Evolutionary conservation across 2,329 filamentous ascomycete species (phyloP).

Genomic region (Aureobasidium sp.): DNA sequence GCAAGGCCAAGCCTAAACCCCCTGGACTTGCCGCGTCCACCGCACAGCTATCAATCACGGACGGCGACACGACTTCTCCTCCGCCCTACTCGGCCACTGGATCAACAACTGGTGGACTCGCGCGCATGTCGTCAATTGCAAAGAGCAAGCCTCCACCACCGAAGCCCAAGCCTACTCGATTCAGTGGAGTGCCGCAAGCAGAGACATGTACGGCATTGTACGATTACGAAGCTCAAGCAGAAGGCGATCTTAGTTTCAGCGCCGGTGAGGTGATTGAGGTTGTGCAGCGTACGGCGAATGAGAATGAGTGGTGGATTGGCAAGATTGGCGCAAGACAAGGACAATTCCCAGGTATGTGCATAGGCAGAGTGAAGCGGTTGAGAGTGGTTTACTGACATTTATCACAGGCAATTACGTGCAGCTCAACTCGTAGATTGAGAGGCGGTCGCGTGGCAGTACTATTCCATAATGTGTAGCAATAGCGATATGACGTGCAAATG

Average conservation of each 20-base stretch:
- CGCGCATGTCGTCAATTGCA: slow-evolving; percentile 9
- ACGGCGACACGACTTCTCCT: slow-evolving; percentile 24
- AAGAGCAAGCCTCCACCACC: slow-evolving; percentile 39
- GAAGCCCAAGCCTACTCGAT: slow-evolving; percentile 57
- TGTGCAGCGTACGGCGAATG: slow-evolving; percentile 69
- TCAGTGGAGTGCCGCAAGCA: slow-evolving; percentile 54
- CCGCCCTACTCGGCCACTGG: slow-evolving; percentile 30
- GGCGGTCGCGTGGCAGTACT: background rate
- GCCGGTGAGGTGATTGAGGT: slow-evolving; percentile 90
- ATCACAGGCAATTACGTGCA: slow-evolving; percentile 2
- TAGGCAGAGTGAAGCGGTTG: too few species aligned
- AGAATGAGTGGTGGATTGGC: slow-evolving; percentile 97
- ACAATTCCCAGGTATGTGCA: slow-evolving; percentile 79
- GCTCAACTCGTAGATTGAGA: slow-evolving; percentile 3
- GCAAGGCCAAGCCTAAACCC: slow-evolving; percentile 18
- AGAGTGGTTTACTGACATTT: background rate
- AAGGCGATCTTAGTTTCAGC: slow-evolving; percentile 84
- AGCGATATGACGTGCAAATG: background rate
- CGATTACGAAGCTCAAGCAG: slow-evolving; percentile 91
- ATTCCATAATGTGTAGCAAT: background rate
- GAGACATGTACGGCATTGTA: slow-evolving; percentile 88
- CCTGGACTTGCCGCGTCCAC: background rate
- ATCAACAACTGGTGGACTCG: background rate
- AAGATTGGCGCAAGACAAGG: slow-evolving; percentile 70
- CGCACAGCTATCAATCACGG: background rate